A percentile compares a stretch with the other conserved stretches of the same genome.
Evolutionary conservation across 495 filamentous ascomycete genomes (phyloP).

Genomic region (Penicillium alfredii): DNA sequence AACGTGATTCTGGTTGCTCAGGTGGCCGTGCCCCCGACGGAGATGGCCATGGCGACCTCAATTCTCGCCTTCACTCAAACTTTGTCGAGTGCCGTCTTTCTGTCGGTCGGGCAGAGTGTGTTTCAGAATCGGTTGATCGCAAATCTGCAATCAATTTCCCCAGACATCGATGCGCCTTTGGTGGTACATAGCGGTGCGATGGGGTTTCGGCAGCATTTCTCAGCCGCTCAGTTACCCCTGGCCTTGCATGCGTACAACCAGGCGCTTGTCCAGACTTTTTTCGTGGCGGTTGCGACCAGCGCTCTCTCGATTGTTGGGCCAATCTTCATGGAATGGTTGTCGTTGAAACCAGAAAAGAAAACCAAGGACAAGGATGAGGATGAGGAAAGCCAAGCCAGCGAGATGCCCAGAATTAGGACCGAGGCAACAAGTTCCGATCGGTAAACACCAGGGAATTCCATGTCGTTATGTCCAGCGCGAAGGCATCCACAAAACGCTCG

Average conservation of each 20-base stretch:
- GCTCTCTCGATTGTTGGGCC: slow-evolving; percentile 16
- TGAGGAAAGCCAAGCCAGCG: too few species aligned
- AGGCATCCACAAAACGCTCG: too few species aligned
- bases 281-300: slow-evolving; percentile 55
- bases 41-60: slow-evolving; percentile 58
- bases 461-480: too few species aligned
- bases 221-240: slow-evolving; percentile 33
- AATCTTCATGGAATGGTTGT: slow-evolving; percentile 11
- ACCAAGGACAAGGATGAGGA: not conserved
- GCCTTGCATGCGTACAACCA: slow-evolving; percentile 64
- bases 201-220: slow-evolving; percentile 41
- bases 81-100: slow-evolving; percentile 61
- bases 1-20: slow-evolving; percentile 54
- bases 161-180: slow-evolving; percentile 37
- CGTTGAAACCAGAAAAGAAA: slow-evolving; percentile 2
- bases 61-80: slow-evolving; percentile 61
- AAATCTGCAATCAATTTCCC: slow-evolving; percentile 43
- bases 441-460: too few species aligned
- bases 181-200: slow-evolving; percentile 59
- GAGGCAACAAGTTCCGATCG: too few species aligned
- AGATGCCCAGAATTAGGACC: too few species aligned
- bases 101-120: slow-evolving; percentile 65
- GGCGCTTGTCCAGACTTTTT: slow-evolving; percentile 56
- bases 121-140: slow-evolving; percentile 60
- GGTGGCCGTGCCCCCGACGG: slow-evolving; percentile 50